phyloP scores from a whole-genome alignment of 1,284 basidiomycete genomes.

The Coniferiporia sulphurascens region DNA sequence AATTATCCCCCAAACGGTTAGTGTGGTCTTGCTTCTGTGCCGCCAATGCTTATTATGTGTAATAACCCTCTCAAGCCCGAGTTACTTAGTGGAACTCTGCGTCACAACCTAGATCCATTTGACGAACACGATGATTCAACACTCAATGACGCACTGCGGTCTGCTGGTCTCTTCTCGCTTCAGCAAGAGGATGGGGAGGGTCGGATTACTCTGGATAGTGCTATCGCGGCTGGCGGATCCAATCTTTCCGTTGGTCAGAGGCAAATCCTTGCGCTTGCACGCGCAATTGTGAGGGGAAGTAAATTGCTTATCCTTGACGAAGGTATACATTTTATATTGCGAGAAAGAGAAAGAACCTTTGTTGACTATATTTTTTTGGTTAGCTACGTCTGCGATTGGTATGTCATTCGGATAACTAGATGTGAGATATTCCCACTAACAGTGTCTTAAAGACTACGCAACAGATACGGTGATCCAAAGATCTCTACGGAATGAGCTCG shows the following conservation, averaged over 20 bases:
- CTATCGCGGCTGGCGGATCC: conserved; percentile 32
- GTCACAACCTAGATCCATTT: conserved; percentile 44
- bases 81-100: conserved; percentile 31
- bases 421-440: neutral
- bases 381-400: conserved; percentile 53
- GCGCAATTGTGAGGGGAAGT: conserved; percentile 30
- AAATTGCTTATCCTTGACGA: conserved; percentile 35
- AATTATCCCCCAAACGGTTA: conserved; percentile 40
- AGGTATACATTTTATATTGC: conserved; percentile 20
- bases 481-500: conserved; percentile 46
- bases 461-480: conserved; percentile 39
- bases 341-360: neutral
- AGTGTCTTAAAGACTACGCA: conserved; percentile 38
- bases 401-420: conserved; percentile 27
- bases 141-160: conserved; percentile 27
- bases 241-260: conserved; percentile 50
- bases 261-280: conserved; percentile 41
- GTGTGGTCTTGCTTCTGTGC: conserved; percentile 10
- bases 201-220: conserved; percentile 32
- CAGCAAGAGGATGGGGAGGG: conserved; percentile 26
- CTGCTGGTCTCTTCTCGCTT: conserved; percentile 29
- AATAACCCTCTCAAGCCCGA: conserved; percentile 36
- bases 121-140: conserved; percentile 45
- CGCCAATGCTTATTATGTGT: neutral
- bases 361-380: neutral